phyloP scores from a whole-genome alignment of 257 asterid species.

The Perilla frutescens region DNA sequence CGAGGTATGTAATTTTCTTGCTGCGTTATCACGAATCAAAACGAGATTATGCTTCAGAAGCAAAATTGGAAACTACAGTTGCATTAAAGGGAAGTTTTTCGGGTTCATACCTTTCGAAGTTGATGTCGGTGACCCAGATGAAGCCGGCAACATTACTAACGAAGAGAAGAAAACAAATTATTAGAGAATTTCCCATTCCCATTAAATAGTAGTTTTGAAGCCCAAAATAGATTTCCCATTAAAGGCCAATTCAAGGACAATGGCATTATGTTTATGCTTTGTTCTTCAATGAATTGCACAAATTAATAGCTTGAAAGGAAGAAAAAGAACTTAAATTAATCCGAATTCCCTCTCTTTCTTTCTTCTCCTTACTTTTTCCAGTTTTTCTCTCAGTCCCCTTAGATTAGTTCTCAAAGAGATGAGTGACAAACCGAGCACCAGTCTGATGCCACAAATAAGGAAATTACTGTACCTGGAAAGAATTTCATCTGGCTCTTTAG shows the following conservation, averaged over 20 bases:
- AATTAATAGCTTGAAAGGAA: not conserved
- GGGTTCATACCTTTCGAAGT: constrained; percentile 67
- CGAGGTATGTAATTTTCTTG: constrained; percentile 81
- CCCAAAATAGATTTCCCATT: not conserved
- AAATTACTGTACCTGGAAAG: constrained; percentile 68
- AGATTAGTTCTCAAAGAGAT: not conserved
- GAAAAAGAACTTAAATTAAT: too few species aligned
- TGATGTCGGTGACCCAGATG: constrained; percentile 87
- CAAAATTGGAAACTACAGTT: not conserved
- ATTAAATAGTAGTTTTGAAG: not conserved
- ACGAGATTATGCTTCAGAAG: constrained; percentile 21
- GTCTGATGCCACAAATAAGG: not conserved
- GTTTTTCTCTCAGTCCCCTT: too few species aligned
- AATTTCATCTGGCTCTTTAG: constrained; percentile 86
- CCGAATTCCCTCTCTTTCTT: too few species aligned
- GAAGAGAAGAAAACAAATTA: constrained; percentile 21
- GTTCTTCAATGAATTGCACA: not conserved
- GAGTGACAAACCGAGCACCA: not conserved
- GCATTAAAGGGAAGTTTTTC: constrained; percentile 12
- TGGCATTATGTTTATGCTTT: too few species aligned
- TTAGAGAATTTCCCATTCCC: not conserved
- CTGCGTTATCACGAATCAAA: constrained; percentile 45
- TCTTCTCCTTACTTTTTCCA: too few species aligned
- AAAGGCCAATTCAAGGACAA: too few species aligned
- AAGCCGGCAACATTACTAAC: constrained; percentile 93